Evolutionary conservation across 768 basidiomycete species (phyloP).

Genomic region (Cyathus striatus): DNA sequence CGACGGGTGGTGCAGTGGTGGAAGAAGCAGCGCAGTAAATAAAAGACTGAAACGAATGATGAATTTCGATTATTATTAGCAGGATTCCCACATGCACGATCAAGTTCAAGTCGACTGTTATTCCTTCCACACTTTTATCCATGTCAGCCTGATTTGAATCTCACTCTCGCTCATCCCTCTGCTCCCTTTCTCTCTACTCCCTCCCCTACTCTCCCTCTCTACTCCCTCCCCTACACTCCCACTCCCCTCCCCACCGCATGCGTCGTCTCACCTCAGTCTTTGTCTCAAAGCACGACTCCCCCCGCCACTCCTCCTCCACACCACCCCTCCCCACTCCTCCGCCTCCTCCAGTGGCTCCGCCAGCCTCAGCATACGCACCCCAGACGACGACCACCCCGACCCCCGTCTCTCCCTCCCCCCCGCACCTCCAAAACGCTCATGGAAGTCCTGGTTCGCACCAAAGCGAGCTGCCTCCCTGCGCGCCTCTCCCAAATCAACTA

Average conservation of each 20-base stretch:
- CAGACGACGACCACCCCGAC: constrained; percentile 56
- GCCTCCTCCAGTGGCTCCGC: constrained; percentile 61
- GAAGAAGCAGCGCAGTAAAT: constrained; percentile 18
- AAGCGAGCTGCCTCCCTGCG: constrained; percentile 17
- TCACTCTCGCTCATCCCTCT: background rate
- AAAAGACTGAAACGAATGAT: no score
- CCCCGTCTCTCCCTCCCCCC: constrained; percentile 22
- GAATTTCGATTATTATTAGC: no score
- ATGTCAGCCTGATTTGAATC: no score
- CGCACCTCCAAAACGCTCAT: constrained; percentile 38
- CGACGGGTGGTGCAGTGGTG: constrained; percentile 52
- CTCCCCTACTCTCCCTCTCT: constrained; percentile 1
- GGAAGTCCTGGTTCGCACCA: constrained; percentile 52
- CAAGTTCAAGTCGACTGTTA: no score
- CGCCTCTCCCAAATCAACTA: constrained; percentile 3
- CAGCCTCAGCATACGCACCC: constrained; percentile 51
- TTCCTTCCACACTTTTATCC: no score
- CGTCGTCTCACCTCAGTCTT: constrained; percentile 64
- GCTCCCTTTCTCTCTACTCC: background rate
- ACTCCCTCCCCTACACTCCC: constrained; percentile 1
- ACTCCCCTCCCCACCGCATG: constrained; percentile 30
- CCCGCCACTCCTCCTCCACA: constrained; percentile 7
- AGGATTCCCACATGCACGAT: no score
- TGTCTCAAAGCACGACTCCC: constrained; percentile 14
- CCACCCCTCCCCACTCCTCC: constrained; percentile 33